These are phyloP conservation scores for Annulohypoxylon stygium DNA, from an alignment of 495 filamentous ascomycete species.

Conservation along the genomic window DNA sequence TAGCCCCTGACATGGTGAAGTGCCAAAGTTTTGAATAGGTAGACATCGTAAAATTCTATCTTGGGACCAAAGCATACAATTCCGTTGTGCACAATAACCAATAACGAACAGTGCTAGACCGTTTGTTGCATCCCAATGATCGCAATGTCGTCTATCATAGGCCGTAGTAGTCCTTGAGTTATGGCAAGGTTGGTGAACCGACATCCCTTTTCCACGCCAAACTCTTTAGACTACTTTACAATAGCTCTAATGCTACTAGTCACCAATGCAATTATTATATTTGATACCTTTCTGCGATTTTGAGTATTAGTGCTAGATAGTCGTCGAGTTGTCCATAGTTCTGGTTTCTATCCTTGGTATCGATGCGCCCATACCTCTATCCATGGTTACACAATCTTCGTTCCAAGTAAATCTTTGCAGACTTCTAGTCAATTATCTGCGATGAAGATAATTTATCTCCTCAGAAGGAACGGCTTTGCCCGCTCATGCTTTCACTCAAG, in stretches of 20 bases:
- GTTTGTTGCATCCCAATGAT: background rate
- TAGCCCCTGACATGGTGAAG: background rate
- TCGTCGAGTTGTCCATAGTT: background rate
- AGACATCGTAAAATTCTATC: background rate
- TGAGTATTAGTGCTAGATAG: background rate
- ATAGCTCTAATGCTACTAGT: background rate
- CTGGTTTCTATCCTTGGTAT: too few relatives aligned
- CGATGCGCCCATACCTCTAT: background rate
- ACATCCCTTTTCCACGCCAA: background rate
- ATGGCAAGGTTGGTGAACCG: background rate
- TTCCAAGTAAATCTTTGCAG: background rate
- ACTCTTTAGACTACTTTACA: background rate
- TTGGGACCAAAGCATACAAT: background rate
- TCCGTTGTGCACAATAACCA: background rate
- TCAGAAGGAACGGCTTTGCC: background rate
- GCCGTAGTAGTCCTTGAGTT: background rate
- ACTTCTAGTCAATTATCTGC: background rate
- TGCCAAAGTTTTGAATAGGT: background rate
- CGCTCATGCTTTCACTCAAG: background rate
- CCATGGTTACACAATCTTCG: background rate
- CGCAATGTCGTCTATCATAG: background rate
- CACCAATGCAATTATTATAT: too few relatives aligned
- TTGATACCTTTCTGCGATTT: too few relatives aligned
- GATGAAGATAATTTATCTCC: background rate
- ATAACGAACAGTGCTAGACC: background rate